phyloP scores from a whole-genome alignment of 2,329 filamentous ascomycete genomes.

The Gnomoniopsis smithogilvyi region DNA sequence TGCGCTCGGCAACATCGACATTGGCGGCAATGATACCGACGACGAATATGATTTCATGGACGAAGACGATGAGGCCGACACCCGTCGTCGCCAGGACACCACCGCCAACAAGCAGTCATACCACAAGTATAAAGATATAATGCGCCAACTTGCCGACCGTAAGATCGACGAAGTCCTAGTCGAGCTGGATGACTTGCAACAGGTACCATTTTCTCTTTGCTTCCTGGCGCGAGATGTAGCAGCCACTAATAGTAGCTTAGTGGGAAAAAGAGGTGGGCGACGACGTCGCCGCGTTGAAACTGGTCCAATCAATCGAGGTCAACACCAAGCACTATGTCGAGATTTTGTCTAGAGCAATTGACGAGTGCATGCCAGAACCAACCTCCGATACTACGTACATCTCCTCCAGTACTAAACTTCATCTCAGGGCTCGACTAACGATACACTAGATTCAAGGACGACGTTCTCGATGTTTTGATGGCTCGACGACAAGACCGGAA shows the following conservation, averaged over 20 bases:
- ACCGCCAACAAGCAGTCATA: slow-evolving; percentile 55
- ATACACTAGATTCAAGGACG: slow-evolving; percentile 82
- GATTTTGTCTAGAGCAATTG: slow-evolving; percentile 81
- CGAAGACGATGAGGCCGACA: slow-evolving; percentile 62
- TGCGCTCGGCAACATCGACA: slow-evolving; percentile 78
- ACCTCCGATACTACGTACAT: slow-evolving; percentile 72
- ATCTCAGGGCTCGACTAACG: slow-evolving; percentile 26
- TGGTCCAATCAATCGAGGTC: slow-evolving; percentile 80
- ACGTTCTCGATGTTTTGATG: slow-evolving; percentile 96
- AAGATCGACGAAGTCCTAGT: slow-evolving; percentile 74
- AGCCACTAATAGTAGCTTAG: slow-evolving; percentile 35
- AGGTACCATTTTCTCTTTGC: slow-evolving; percentile 48
- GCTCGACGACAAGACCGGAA: slow-evolving; percentile 85
- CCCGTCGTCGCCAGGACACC: slow-evolving; percentile 47
- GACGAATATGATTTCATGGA: slow-evolving; percentile 95
- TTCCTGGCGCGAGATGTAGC: neutral
- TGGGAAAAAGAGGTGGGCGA: slow-evolving; percentile 72
- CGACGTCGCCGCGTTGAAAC: slow-evolving; percentile 49
- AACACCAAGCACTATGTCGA: slow-evolving; percentile 97
- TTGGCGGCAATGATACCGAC: slow-evolving; percentile 81
- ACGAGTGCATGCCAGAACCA: slow-evolving; percentile 78
- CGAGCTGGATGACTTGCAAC: slow-evolving; percentile 82
- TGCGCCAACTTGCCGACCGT: slow-evolving; percentile 85
- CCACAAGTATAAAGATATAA: slow-evolving; percentile 82
- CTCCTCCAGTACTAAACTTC: neutral